These are phyloP conservation scores for Cucurbita pepo DNA, from an alignment of 306 rosid species.

Conservation along the genomic window DNA sequence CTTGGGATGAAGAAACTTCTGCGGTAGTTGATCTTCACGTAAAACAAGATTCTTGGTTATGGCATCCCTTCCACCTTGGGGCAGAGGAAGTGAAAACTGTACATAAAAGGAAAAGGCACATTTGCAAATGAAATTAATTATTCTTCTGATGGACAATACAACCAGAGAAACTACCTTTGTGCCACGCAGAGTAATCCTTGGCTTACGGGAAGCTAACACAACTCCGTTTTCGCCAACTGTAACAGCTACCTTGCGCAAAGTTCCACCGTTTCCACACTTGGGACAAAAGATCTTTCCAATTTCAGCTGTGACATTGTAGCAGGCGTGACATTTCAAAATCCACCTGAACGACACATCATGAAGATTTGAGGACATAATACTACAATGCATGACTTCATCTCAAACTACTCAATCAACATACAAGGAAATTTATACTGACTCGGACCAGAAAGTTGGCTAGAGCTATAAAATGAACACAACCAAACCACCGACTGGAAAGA, in stretches of 20 bases:
- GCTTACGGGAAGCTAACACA: conserved; percentile 54
- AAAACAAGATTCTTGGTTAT: conserved; percentile 65
- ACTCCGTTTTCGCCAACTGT: conserved; percentile 92
- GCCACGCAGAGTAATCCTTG: conserved; percentile 69
- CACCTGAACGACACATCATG: conserved; percentile 39
- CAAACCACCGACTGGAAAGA: too few species aligned
- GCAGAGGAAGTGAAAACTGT: conserved; percentile 80
- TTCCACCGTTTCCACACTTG: conserved; percentile 96
- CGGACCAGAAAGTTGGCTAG: too few species aligned
- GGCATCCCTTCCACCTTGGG: conserved; percentile 85
- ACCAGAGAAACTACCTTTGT: conserved; percentile 46
- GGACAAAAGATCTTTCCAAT: conserved; percentile 86
- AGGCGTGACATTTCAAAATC: conserved; percentile 91
- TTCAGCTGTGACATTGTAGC: conserved; percentile 67
- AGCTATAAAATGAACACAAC: too few species aligned
- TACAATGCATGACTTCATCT: not conserved
- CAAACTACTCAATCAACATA: not conserved
- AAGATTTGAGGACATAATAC: not conserved
- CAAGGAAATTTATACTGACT: too few species aligned
- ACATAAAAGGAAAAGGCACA: conserved; percentile 15
- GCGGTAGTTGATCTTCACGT: conserved; percentile 97
- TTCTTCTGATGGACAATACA: not conserved
- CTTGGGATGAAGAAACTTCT: conserved; percentile 65
- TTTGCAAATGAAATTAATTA: not conserved
- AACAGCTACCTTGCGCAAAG: conserved; percentile 91